A percentile compares a stretch with the other conserved stretches of the same genome.
These are phyloP conservation scores for Fusarium sp. DNA, from an alignment of 2,329 filamentous ascomycete species.

Conservation along the genomic window DNA sequence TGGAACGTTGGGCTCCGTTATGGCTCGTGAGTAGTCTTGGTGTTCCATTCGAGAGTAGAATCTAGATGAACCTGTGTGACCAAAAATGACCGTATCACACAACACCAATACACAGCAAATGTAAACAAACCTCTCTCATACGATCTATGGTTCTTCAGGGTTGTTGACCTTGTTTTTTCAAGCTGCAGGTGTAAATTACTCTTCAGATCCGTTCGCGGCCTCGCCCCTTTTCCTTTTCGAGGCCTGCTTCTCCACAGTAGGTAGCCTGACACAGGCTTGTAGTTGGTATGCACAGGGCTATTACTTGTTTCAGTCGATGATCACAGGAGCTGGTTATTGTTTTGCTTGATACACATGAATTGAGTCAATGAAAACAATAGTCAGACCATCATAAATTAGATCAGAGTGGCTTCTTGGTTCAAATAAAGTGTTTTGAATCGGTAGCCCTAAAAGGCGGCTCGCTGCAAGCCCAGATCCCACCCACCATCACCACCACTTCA, in stretches of 20 bases:
- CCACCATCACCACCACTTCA: slow-evolving; percentile 4
- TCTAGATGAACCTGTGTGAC: slow-evolving; percentile 17
- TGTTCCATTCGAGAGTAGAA: neutral
- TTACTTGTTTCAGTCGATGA: neutral
- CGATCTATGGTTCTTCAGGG: neutral
- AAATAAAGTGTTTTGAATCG: neutral
- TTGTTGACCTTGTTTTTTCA: too few relatives aligned
- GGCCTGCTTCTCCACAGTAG: slow-evolving; percentile 22
- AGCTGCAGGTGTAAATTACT: slow-evolving; percentile 22
- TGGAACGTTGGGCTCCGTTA: slow-evolving; percentile 1
- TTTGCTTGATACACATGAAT: too few relatives aligned
- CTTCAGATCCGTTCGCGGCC: slow-evolving; percentile 13
- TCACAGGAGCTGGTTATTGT: too few relatives aligned
- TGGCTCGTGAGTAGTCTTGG: too few relatives aligned
- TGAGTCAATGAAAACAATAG: neutral
- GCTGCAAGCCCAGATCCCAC: slow-evolving; percentile 11
- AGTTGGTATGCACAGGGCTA: slow-evolving; percentile 14
- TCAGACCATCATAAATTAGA: neutral
- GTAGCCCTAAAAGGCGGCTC: neutral
- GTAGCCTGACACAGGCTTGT: slow-evolving; percentile 4
- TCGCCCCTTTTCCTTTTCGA: slow-evolving; percentile 34
- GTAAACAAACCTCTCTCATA: neutral
- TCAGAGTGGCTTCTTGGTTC: neutral
- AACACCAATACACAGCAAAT: neutral
- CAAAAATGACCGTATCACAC: slow-evolving; percentile 1